phyloP scores from a whole-genome alignment of 1,139 yeast genomes.

The Sugiyamaella novakii region DNA sequence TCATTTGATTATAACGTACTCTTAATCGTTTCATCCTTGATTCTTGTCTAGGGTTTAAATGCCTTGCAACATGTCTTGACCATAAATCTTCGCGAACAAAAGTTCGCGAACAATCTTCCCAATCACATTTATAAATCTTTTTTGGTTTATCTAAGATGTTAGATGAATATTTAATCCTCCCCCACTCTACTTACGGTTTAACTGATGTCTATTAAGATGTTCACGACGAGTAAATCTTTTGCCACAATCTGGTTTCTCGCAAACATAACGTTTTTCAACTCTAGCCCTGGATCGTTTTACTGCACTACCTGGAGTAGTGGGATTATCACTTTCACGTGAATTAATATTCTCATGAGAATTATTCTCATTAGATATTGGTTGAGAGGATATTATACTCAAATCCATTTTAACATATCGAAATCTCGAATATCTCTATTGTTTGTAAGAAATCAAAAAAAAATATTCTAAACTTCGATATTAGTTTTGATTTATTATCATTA shows the following conservation, averaged over 20 bases:
- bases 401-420: constrained; percentile 5
- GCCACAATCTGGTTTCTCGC: constrained; percentile 59
- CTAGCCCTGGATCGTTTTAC: constrained; percentile 23
- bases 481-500: too few species aligned
- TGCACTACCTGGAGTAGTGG: constrained; percentile 1
- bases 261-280: constrained; percentile 42
- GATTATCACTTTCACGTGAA: not conserved
- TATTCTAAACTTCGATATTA: too few species aligned
- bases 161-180: not conserved
- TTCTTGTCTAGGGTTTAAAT: constrained; percentile 14
- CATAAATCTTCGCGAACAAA: constrained; percentile 62
- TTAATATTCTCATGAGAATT: not conserved
- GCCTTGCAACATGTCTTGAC: constrained; percentile 46
- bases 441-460: too few species aligned
- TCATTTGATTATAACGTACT: constrained; percentile 8
- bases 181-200: constrained; percentile 34
- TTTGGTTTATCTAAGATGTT: constrained; percentile 38
- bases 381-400: constrained; percentile 2
- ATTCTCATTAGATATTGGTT: not conserved
- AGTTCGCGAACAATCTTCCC: constrained; percentile 54
- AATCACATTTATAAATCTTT: constrained; percentile 52
- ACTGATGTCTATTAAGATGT: constrained; percentile 46
- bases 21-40: constrained; percentile 15
- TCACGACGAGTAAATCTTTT: constrained; percentile 60
- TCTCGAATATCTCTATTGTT: too few species aligned